Evolutionary conservation across 106 monocot species (phyloP), one percentile per base, ranked within the genome.

Genomic region (Platanthera zijinensis): DNA sequence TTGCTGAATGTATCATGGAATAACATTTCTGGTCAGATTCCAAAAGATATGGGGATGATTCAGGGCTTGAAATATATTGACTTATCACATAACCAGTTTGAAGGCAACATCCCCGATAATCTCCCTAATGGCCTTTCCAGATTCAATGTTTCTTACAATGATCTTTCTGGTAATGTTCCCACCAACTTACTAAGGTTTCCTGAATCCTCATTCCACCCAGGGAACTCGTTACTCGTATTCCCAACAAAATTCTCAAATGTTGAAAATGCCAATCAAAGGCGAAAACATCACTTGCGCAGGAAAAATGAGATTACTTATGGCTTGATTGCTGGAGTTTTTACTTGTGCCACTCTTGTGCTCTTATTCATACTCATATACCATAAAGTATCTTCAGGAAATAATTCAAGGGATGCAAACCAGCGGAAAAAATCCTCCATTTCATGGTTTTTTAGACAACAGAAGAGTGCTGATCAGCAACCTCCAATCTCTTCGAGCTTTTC

Each of bases 161-260:
- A 79, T 79, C 82, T 94, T 19, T 88, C 93, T 32, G 93, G 93
- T 18, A 74, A n/a, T 53, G 83, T 90, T 76, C 93, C 93, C 3
- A 54, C 73, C 28, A 94, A 86, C 73, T 78, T 94, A 32, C n/a
- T 84, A 74, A 84, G 82, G 61, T 90, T 94, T 78, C 93, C 93
- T 19, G 71, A 84, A 53, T 94, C 93, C 54, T 86, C 93, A 18
- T 94, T 94, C 71, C 88, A 78, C 76, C 93, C 93, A 7, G 93
- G 93, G 57, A 94, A 94, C 75, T 10, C 81, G 18, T 66, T 86
- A 14, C 78, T 94, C 54, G 51, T 84, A 25, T 78, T 90, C 63
- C 88, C 90, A 51, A 73, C 62, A 47, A 62, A 13, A 68, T 21
- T 74, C 14, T 78, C 81, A 75, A 51, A 74, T 82, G 52, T 30